phyloP scores from a whole-genome alignment of 352 stramenopile species.

The Globisporangium spinosum region DNA sequence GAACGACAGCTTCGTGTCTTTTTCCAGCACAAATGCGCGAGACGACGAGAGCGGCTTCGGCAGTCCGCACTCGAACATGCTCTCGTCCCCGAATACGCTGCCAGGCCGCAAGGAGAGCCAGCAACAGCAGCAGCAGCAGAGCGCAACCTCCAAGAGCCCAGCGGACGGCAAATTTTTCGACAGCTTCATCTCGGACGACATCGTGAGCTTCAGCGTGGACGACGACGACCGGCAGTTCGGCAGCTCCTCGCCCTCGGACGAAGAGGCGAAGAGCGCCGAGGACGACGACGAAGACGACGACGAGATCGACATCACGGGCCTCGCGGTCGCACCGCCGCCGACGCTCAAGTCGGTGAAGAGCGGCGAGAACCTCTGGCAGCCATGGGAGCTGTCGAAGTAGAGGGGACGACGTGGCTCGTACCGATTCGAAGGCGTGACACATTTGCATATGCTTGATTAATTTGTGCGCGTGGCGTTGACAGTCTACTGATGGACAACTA shows the following conservation, averaged over 20 bases:
- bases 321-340: constrained; percentile 38
- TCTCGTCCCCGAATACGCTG: constrained; percentile 16
- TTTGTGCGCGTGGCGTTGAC: background rate
- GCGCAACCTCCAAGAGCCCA: constrained; percentile 16
- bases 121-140: constrained; percentile 15
- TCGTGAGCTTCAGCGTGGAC: constrained; percentile 27
- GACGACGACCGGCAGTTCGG: constrained; percentile 27
- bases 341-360: constrained; percentile 32
- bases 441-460: background rate
- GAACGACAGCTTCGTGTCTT: constrained; percentile 21
- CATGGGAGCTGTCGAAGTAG: constrained; percentile 56
- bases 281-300: constrained; percentile 45
- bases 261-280: constrained; percentile 38
- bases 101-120: constrained; percentile 11
- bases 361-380: constrained; percentile 63
- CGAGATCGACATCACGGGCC: constrained; percentile 67
- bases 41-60: background rate
- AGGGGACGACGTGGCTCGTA: background rate
- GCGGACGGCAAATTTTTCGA: constrained; percentile 20
- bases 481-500: background rate
- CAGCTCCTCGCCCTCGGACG: constrained; percentile 32
- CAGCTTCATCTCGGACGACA: constrained; percentile 42
- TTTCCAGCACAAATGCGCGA: constrained; percentile 12
- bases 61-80: constrained; percentile 20
- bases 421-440: background rate